Conservation (phyloP, 345 rosid species). For the Euphorbia pulcherrima region DNA sequence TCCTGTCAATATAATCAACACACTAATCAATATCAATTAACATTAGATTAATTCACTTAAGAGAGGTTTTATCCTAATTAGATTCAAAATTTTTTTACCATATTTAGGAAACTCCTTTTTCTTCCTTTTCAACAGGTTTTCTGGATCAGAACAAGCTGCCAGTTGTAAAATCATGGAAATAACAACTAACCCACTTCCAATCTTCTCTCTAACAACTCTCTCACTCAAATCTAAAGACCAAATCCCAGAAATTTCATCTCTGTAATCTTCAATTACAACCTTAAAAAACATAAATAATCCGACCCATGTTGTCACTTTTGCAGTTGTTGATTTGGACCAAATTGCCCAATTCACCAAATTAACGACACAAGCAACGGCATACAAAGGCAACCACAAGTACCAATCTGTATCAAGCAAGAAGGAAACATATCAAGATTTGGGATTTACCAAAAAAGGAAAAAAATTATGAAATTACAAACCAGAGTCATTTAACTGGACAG, state of each 20-base stretch:
- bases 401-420: slow-evolving; percentile 43
- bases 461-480: slow-evolving; percentile 28
- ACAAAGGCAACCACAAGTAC: slow-evolving; percentile 83
- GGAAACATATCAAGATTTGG: neutral
- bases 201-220: slow-evolving; percentile 69
- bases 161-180: slow-evolving; percentile 66
- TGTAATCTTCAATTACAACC: slow-evolving; percentile 44
- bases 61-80: neutral
- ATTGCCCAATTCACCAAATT: slow-evolving; percentile 40
- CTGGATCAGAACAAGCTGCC: slow-evolving; percentile 16
- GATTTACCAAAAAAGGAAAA: neutral
- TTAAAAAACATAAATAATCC: slow-evolving; percentile 52
- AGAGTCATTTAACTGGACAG: slow-evolving; percentile 73
- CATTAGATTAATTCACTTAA: neutral
- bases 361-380: slow-evolving; percentile 50
- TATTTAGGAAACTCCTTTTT: slow-evolving; percentile 11
- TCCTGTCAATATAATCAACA: slow-evolving; percentile 31
- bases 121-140: slow-evolving; percentile 10
- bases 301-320: slow-evolving; percentile 28
- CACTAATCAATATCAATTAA: neutral
- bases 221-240: slow-evolving; percentile 60
- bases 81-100: slow-evolving; percentile 31
- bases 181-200: slow-evolving; percentile 65
- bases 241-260: slow-evolving; percentile 37
- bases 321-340: slow-evolving; percentile 23